Percentiles rank a stretch among this genome's conserved stretches.
These are phyloP conservation scores for Neurospora sp. DNA, from an alignment of 495 filamentous ascomycete species.

Conservation along the genomic window DNA sequence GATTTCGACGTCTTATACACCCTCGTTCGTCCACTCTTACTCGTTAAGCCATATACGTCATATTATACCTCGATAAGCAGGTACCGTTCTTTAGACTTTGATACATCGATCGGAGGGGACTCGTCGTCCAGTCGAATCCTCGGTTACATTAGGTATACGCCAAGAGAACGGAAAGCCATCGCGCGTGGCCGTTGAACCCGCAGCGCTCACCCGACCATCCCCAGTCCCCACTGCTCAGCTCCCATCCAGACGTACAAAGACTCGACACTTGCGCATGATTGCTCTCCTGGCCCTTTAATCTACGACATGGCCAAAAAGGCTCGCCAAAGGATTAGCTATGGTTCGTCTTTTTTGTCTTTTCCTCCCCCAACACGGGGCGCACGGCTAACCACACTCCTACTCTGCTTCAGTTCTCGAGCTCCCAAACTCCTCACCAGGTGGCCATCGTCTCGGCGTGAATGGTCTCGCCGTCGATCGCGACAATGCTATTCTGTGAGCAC, in stretches of 20 bases:
- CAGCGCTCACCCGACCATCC: neutral
- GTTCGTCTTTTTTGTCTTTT: slow-evolving; percentile 30
- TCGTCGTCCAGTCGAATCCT: neutral
- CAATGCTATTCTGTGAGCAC: slow-evolving; percentile 74
- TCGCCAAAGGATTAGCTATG: slow-evolving; percentile 57
- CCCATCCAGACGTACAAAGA: neutral
- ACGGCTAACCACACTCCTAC: slow-evolving; percentile 1
- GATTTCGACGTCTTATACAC: neutral
- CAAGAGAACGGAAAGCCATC: neutral
- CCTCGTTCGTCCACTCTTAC: neutral
- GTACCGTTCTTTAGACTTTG: neutral
- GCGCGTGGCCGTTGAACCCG: neutral
- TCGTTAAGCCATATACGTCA: neutral
- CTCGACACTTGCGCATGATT: neutral
- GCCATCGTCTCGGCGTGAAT: slow-evolving; percentile 90
- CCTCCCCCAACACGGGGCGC: neutral
- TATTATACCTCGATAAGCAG: neutral
- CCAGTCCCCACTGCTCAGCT: neutral
- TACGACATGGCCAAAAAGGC: slow-evolving; percentile 51
- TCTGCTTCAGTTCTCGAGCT: slow-evolving; percentile 71
- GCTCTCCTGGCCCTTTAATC: slow-evolving; percentile 10
- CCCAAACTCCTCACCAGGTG: slow-evolving; percentile 72
- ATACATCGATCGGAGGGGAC: neutral
- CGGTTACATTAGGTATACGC: neutral
- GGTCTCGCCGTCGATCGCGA: slow-evolving; percentile 78